Evolutionary conservation across 2,329 filamentous ascomycete genomes (phyloP).

Genomic region (Colletotrichum endophyticum): DNA sequence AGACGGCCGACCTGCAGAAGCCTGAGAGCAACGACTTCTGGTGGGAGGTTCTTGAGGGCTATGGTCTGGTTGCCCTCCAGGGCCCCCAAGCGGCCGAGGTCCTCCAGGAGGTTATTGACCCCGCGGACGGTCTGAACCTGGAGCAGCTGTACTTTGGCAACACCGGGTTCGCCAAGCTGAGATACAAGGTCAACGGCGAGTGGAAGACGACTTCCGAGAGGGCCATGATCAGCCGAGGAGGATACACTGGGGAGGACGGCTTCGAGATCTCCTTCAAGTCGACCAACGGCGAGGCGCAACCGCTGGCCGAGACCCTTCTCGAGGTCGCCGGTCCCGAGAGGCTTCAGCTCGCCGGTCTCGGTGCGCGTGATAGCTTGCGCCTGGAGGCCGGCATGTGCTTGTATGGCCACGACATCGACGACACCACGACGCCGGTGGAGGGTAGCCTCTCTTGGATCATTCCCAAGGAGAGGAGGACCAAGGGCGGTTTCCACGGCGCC

Average conservation of each 20-base stretch:
- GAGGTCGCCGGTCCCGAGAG: conserved; percentile 65
- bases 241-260: conserved; percentile 97
- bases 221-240: conserved; percentile 79
- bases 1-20: conserved; percentile 67
- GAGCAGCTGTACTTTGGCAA: conserved; percentile 82
- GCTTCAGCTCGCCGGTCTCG: conserved; percentile 84
- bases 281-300: conserved; percentile 40
- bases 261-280: conserved; percentile 85
- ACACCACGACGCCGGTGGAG: conserved; percentile 67
- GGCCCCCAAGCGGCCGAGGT: conserved; percentile 78
- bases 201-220: conserved; percentile 51
- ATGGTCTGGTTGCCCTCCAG: conserved; percentile 87
- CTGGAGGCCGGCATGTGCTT: conserved; percentile 98
- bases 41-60: conserved; percentile 74
- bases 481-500: conserved; percentile 83
- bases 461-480: conserved; percentile 72
- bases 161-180: conserved; percentile 69
- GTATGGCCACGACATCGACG: conserved; percentile 98
- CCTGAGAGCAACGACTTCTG: conserved; percentile 61
- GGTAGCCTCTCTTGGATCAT: conserved; percentile 77
- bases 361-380: conserved; percentile 88
- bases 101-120: conserved; percentile 66
- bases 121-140: conserved; percentile 58
- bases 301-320: conserved; percentile 63
- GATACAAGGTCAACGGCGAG: conserved; percentile 55